Base-by-base conservation (phyloP, 108 stramenopile species). In the Stephanodiscus triporus region DNA sequence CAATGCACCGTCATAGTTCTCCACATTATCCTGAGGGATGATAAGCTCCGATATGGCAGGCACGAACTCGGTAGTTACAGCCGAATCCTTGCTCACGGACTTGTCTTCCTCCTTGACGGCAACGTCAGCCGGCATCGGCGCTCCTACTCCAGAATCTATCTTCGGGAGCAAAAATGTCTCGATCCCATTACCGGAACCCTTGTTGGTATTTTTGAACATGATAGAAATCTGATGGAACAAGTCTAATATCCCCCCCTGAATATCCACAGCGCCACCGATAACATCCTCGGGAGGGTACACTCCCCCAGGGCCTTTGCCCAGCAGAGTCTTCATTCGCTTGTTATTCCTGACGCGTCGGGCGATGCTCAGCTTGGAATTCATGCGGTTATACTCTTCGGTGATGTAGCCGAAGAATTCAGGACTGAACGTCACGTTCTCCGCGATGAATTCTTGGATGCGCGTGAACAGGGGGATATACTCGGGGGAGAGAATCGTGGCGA, bases 361-460 rank as follows among this genome's bases (percentile, higher is more conserved):
- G 72, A 73, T 81, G 66, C 34, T 70, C 59, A 77, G 36, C 53
- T 70, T 70, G 30, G 68, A 77, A 9, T 63, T 60, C 72, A 68
- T 78, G 29, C 72, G 76, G 64, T 67, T 49, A 58, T 73, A 77
- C 72, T 92, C 88, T 53, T 89, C 85, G 0, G 76, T 75, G 11
- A 91, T 84, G 68, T 85, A 76, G 29, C 75, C 57, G 64, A 86
- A 81, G 67, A 87, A 92, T 43, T 87, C 85, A 30, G 88, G 88
- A 22, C 78, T 80, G 74, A 93, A 88, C 0, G 80, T 83, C 17
- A 93, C 81, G 54, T 85, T 83, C 53, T 88, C 88, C 37, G 81
- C 75, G 29, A 93, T 82, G 42, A 72, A 83, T 47, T 81, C 85
- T 66, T 90, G 84, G 54, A 86, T 82, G 17, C 83, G 86, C 50